Conservation (phyloP, 1,284 basidiomycete species). For the Apiotrichum veenhuisii region DNA sequence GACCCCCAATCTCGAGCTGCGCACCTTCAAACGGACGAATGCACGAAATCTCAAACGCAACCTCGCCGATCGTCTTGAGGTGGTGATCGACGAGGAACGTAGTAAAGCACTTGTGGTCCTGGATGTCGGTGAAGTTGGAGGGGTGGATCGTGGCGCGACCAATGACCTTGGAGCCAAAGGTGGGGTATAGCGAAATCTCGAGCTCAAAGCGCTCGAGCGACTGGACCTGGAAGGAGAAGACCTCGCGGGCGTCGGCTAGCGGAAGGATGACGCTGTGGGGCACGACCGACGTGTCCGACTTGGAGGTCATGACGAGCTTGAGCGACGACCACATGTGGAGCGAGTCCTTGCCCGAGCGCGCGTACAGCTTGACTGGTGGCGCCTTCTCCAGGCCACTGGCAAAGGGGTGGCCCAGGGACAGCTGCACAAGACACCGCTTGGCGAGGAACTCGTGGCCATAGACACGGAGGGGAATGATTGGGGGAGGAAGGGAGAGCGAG, state of each 20-base stretch:
- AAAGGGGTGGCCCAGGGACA: conserved; percentile 72
- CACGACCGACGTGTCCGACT: conserved; percentile 73
- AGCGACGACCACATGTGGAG: conserved; percentile 62
- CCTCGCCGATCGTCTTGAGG: conserved; percentile 91
- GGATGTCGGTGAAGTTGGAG: conserved; percentile 62
- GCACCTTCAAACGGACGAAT: conserved; percentile 89
- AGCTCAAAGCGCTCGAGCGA: conserved; percentile 70
- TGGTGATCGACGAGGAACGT: conserved; percentile 88
- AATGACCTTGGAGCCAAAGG: conserved; percentile 97
- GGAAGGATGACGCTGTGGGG: conserved; percentile 87
- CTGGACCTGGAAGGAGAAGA: conserved; percentile 85
- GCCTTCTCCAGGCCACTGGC: conserved; percentile 37
- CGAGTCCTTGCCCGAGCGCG: conserved; percentile 47
- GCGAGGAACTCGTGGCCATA: conserved; percentile 61
- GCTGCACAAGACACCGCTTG: conserved; percentile 78
- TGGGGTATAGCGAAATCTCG: conserved; percentile 94
- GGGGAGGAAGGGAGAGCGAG: conserved; percentile 87
- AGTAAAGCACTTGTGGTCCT: conserved; percentile 58
- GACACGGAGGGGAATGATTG: conserved; percentile 76
- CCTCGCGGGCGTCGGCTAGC: conserved; percentile 71
- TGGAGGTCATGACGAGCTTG: conserved; percentile 87
- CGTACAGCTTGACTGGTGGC: conserved; percentile 55
- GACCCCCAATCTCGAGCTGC: conserved; percentile 91
- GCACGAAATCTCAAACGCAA: conserved; percentile 83
- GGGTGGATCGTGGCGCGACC: conserved; percentile 87